A percentile compares a stretch with the other conserved stretches of the same genome.
Evolutionary conservation across 352 stramenopile genomes (phyloP).

Genomic region (Pythium sukuiense): DNA sequence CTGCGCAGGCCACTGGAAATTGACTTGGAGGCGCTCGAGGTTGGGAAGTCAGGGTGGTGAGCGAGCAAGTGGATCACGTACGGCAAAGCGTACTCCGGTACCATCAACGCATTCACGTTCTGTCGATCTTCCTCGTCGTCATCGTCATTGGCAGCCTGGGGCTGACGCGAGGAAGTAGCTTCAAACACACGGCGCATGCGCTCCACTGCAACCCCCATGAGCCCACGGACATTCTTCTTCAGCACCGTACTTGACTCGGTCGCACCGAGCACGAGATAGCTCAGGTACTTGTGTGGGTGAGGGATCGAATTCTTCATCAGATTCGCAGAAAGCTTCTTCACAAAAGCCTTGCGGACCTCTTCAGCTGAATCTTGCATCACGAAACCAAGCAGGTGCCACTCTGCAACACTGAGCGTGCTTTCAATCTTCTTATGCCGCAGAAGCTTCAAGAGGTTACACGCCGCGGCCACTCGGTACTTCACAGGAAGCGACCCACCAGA

Average conservation of each 20-base stretch:
- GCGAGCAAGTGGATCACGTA: conserved; percentile 85
- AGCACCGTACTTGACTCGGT: conserved; percentile 47
- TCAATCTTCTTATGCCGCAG: conserved; percentile 61
- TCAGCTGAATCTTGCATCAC: conserved; percentile 74
- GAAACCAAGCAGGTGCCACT: conserved; percentile 83
- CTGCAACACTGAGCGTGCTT: conserved; percentile 39
- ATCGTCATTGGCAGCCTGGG: conserved; percentile 10
- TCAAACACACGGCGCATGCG: conserved; percentile 82
- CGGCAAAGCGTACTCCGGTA: conserved; percentile 79
- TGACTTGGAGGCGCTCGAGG: conserved; percentile 32
- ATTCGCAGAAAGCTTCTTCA: conserved; percentile 74
- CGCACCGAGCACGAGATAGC: conserved; percentile 67
- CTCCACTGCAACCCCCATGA: conserved; percentile 61
- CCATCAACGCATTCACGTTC: conserved; percentile 56
- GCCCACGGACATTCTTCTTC: conserved; percentile 53
- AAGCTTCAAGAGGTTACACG: conserved; percentile 63
- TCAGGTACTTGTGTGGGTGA: conserved; percentile 81
- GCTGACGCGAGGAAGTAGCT: conserved; percentile 33
- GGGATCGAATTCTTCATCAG: conserved; percentile 62
- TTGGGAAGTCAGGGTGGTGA: conserved; percentile 69
- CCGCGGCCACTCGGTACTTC: conserved; percentile 51
- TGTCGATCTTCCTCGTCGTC: conserved; percentile 29
- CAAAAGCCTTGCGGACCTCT: conserved; percentile 65
- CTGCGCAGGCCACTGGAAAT: conserved; percentile 29
- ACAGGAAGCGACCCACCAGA: conserved; percentile 37